These are phyloP conservation scores for Melaleuca quinquenervia DNA, from an alignment of 345 rosid species.

Conservation along the genomic window DNA sequence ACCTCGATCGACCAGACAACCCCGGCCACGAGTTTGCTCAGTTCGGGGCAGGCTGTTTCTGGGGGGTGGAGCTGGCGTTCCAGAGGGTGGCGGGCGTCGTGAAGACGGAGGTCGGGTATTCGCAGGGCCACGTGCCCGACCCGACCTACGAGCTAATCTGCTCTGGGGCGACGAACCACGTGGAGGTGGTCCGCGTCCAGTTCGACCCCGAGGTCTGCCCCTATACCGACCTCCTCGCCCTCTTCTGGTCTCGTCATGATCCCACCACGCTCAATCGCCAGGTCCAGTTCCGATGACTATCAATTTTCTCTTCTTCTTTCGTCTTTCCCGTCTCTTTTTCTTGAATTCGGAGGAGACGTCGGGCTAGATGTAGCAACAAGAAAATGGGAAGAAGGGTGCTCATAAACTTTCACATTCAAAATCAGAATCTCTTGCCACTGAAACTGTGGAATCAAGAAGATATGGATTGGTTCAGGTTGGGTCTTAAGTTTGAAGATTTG, in stretches of 20 bases:
- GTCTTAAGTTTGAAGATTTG: too few relatives aligned
- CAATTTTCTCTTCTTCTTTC: background rate
- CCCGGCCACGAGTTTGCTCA: conserved; percentile 53
- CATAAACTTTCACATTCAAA: background rate
- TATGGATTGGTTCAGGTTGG: background rate
- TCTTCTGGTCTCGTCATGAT: conserved; percentile 75
- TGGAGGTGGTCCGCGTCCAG: conserved; percentile 77
- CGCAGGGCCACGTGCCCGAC: conserved; percentile 57
- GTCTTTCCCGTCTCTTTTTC: background rate
- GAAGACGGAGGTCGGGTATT: conserved; percentile 80
- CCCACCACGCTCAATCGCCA: conserved; percentile 84
- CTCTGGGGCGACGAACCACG: conserved; percentile 59
- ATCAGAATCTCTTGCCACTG: background rate
- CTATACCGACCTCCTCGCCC: conserved; percentile 40
- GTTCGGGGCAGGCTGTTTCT: conserved; percentile 96
- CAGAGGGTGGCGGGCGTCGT: conserved; percentile 63
- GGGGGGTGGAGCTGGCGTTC: conserved; percentile 77
- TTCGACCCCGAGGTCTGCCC: conserved; percentile 58
- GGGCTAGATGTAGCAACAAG: background rate
- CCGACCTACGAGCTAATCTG: conserved; percentile 62
- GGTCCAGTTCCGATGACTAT: conserved; percentile 10
- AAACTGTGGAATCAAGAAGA: background rate
- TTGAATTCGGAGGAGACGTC: background rate
- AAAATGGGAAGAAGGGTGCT: background rate
- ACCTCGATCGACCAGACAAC: conserved; percentile 37